Percentiles rank a stretch among this genome's conserved stretches.
Conservation (phyloP, 108 stramenopile species). For the Cyclotella choctawhatcheeana region DNA sequence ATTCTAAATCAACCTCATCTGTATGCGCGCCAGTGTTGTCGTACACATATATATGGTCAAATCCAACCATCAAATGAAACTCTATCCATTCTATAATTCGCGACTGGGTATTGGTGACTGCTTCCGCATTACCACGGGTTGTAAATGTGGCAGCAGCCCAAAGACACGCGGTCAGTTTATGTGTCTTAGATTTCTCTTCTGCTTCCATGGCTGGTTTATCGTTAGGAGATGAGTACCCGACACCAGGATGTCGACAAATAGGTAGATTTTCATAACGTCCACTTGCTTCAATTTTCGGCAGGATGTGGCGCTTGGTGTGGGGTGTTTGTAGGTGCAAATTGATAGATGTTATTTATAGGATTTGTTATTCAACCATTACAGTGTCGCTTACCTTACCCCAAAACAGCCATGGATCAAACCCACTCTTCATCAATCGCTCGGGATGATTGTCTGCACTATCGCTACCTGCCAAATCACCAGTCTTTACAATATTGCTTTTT, state of each 20-base stretch:
- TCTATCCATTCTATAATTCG: constrained; percentile 83
- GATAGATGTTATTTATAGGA: no score
- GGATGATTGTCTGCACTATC: constrained; percentile 26
- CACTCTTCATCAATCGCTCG: constrained; percentile 32
- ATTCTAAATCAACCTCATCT: constrained; percentile 28
- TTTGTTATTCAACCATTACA: no score
- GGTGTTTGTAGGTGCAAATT: no score
- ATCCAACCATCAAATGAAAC: constrained; percentile 77
- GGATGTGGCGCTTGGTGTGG: constrained; percentile 51
- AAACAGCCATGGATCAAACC: constrained; percentile 52
- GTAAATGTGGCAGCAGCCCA: constrained; percentile 77
- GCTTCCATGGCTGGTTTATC: neutral
- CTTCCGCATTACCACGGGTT: constrained; percentile 61
- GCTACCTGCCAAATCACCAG: constrained; percentile 1
- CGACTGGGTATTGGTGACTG: constrained; percentile 53
- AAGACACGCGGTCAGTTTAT: constrained; percentile 66
- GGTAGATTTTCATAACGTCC: constrained; percentile 85
- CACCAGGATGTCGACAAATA: constrained; percentile 58
- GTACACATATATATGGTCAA: constrained; percentile 61
- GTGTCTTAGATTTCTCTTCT: constrained; percentile 34
- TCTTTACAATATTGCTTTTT: constrained; percentile 32
- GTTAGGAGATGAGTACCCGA: constrained; percentile 19
- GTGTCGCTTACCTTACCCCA: no score
- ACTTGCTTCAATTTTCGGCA: constrained; percentile 70
- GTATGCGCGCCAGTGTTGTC: constrained; percentile 50